Conservation (phyloP, 2,329 filamentous ascomycete species). For the Cladosporium phlei region DNA sequence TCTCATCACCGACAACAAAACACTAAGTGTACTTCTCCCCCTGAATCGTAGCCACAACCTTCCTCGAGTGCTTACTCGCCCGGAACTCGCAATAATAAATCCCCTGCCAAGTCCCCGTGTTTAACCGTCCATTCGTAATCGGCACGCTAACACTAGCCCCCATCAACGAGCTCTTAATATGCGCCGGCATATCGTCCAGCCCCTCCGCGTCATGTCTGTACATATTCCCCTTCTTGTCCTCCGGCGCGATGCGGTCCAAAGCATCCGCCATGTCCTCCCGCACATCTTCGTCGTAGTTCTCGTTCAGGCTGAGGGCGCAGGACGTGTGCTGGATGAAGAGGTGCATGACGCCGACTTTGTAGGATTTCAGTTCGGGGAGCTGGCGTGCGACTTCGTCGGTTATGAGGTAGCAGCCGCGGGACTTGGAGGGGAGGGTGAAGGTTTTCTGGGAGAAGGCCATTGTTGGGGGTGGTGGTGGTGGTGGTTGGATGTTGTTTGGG, state of each 20-base stretch:
- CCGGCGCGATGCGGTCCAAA: conserved; percentile 81
- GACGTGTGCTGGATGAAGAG: conserved; percentile 95
- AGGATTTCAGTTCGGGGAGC: conserved; percentile 73
- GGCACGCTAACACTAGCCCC: conserved; percentile 88
- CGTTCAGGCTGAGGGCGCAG: conserved; percentile 85
- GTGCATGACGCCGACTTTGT: conserved; percentile 81
- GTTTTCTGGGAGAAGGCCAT: conserved; percentile 78
- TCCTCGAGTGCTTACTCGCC: conserved; percentile 67
- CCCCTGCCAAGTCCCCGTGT: conserved; percentile 72
- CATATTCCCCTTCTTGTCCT: conserved; percentile 60
- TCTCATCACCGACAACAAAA: neutral
- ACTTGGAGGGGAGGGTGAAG: conserved; percentile 69
- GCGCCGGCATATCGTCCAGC: conserved; percentile 91
- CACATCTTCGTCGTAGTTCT: conserved; percentile 87
- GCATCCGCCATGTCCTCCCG: conserved; percentile 90
- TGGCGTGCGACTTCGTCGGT: conserved; percentile 67
- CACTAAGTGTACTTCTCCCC: conserved; percentile 61
- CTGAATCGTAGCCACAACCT: conserved; percentile 88
- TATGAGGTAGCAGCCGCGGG: conserved; percentile 83
- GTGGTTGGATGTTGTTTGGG: conserved; percentile 20
- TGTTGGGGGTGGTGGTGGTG: conserved; percentile 21
- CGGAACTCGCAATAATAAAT: conserved; percentile 96
- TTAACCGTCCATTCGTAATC: conserved; percentile 78
- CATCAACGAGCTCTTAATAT: conserved; percentile 86
- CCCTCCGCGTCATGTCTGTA: conserved; percentile 89